Evolutionary conservation across 257 asterid genomes (phyloP).

Genomic region (Solanum tacnaense): DNA sequence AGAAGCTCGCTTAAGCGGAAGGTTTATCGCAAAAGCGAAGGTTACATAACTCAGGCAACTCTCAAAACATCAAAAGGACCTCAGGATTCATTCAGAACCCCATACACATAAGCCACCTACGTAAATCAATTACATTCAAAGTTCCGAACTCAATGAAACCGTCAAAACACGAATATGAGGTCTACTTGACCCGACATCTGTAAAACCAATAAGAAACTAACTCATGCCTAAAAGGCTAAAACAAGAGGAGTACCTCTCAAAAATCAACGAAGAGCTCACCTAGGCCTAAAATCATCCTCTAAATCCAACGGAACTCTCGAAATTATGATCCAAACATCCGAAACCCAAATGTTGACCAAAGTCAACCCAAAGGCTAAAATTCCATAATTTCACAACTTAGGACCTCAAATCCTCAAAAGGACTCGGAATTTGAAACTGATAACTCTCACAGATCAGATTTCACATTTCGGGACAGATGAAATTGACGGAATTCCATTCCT

Average conservation of each 20-base stretch:
- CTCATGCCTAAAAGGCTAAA: neutral
- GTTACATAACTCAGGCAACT: neutral
- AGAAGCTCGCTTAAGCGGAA: neutral
- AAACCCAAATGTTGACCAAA: neutral
- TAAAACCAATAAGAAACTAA: no score
- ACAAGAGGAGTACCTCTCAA: neutral
- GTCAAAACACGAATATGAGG: neutral
- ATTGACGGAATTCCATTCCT: neutral
- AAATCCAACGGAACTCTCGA: neutral
- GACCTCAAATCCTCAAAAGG: neutral
- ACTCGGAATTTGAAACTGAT: neutral
- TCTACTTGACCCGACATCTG: neutral
- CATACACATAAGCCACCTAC: neutral
- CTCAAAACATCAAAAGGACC: neutral
- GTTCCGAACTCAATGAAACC: neutral
- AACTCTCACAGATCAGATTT: neutral
- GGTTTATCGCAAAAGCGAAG: neutral
- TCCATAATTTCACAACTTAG: neutral
- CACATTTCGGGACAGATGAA: neutral
- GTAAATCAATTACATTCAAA: no score
- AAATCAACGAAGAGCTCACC: neutral
- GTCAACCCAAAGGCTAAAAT: neutral
- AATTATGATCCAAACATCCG: fast-evolving
- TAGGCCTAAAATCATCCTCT: neutral
- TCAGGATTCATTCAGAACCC: neutral